These are phyloP conservation scores for Aspergillus homomorphus DNA, from an alignment of 495 filamentous ascomycete species.

Conservation along the genomic window DNA sequence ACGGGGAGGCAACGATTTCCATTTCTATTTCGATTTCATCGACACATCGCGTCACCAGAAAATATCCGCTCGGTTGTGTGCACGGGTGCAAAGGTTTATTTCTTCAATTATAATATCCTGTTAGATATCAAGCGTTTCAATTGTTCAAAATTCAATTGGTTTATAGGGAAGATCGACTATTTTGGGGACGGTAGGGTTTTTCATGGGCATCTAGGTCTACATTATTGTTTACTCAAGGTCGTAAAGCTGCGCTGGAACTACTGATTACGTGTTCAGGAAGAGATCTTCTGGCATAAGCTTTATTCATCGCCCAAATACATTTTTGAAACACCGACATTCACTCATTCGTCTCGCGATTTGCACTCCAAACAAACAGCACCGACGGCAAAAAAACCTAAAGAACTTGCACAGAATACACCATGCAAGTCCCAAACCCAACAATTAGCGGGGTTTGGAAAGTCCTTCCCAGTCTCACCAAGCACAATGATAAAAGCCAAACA, in stretches of 20 bases:
- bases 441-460: slow-evolving; percentile 39
- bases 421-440: slow-evolving; percentile 25
- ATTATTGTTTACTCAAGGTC: background rate
- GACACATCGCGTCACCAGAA: slow-evolving; percentile 5
- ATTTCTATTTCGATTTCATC: slow-evolving; percentile 18
- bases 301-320: too few relatives aligned
- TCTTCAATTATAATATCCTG: slow-evolving; percentile 23
- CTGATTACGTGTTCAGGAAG: too few relatives aligned
- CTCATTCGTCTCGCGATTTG: background rate
- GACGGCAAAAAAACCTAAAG: slow-evolving; percentile 1
- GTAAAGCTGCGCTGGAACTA: background rate
- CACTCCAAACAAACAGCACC: background rate
- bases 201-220: background rate
- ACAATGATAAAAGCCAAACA: slow-evolving; percentile 10
- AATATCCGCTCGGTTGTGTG: slow-evolving; percentile 24
- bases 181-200: background rate
- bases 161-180: background rate
- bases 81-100: slow-evolving; percentile 3
- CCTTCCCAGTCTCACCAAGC: slow-evolving; percentile 28
- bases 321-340: background rate
- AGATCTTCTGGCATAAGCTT: too few relatives aligned
- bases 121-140: slow-evolving; percentile 26
- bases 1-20: slow-evolving; percentile 32
- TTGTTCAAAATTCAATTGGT: slow-evolving; percentile 7
- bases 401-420: slow-evolving; percentile 13